Conservation (phyloP, 345 rosid species). For the Murraya koenigii region DNA sequence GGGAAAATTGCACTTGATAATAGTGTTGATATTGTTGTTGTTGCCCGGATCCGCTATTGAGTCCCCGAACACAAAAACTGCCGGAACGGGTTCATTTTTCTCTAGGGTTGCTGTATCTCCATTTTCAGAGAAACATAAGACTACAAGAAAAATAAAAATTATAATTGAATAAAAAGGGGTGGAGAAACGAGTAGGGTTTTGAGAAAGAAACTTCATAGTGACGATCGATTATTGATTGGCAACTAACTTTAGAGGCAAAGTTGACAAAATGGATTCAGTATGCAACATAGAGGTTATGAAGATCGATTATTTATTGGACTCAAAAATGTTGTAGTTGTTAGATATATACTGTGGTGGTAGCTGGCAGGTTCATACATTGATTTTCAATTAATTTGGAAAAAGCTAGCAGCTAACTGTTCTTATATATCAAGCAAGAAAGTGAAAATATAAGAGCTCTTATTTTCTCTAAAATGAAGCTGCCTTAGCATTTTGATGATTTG, state of each 20-base stretch:
- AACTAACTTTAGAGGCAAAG: background rate
- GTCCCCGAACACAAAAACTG: slow-evolving; percentile 48
- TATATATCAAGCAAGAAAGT: background rate
- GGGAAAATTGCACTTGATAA: slow-evolving; percentile 41
- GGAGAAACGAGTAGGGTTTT: background rate
- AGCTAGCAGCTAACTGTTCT: background rate
- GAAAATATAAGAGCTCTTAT: background rate
- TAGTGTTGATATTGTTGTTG: slow-evolving; percentile 39
- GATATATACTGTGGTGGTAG: background rate
- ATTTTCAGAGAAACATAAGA: background rate
- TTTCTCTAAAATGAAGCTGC: no score
- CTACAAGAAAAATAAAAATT: background rate
- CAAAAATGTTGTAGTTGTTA: background rate
- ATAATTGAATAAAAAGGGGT: background rate
- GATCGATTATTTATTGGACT: background rate
- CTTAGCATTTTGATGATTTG: no score
- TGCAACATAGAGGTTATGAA: background rate
- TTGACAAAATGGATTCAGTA: background rate
- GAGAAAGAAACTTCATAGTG: background rate
- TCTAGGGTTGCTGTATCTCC: slow-evolving; percentile 15
- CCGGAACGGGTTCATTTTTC: slow-evolving; percentile 29
- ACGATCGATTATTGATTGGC: no score
- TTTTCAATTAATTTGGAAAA: background rate
- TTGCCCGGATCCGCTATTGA: slow-evolving; percentile 62
- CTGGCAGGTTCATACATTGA: background rate